Evolutionary conservation across 2,329 filamentous ascomycete species (phyloP), one percentile per base, ranked within the genome.

Genomic region (Fusarium devonianum): DNA sequence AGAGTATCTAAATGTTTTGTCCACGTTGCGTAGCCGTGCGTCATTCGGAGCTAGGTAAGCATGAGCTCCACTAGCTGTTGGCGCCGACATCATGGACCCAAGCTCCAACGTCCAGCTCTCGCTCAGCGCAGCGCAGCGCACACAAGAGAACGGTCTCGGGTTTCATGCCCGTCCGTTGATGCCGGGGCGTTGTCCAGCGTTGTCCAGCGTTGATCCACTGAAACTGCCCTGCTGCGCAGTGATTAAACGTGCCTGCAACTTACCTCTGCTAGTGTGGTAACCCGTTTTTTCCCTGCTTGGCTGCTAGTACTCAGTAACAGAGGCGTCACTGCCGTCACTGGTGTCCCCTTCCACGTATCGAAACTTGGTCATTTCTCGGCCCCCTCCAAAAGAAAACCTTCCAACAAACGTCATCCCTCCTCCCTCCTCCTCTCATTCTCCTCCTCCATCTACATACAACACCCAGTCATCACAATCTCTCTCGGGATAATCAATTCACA

Each of bases 311-410:
- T 10, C 29, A 32, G 40, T 28, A 43, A 35, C 40, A 43, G 28
- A 33, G 40, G 56, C 52, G 56, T 60, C 55, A 59, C 41, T 58
- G 50, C 55, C 45, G 56, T 58, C 56, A 58, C 56, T 34, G 53
- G 41, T 25, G 21, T 35, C 18, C 22, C n/a, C 18, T 49, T 43
- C 36, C 19, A 41, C 40, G 32, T 35, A 43, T 41, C 41, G 53
- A 56, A 57, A 56, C 57, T 49, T 60, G 56, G 51, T 33, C 42
- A 32, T 35, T 41, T 49, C 19, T 34, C 42, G 28, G 14, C 36
- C 46, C 46, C 36, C 29, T 36, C 54, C 42, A 30, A 39, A 45
- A 57, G 42, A 45, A 53, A 37, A 37, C 35, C 42, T 57, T 40
- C 36, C 32, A 35, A 13, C 23, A 53, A 59, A 60, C 56, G 53